These are phyloP conservation scores for Yarrowia porcina DNA, from an alignment of 805 yeast genomes.

Conservation along the genomic window DNA sequence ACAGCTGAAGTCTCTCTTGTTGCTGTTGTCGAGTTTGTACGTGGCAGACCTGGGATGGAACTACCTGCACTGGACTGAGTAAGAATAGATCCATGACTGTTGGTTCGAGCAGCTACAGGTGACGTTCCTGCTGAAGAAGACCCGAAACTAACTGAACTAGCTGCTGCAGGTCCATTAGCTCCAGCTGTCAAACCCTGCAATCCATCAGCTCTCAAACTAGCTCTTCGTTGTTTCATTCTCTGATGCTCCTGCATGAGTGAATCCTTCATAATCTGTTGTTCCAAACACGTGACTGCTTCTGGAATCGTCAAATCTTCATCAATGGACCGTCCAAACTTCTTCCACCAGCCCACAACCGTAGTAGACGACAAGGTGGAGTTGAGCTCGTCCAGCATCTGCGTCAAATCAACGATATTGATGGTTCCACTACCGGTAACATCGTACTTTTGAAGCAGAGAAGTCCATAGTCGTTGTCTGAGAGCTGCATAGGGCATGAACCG, in stretches of 20 bases:
- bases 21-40: background rate
- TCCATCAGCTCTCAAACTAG: background rate
- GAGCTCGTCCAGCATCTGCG: conserved; percentile 59
- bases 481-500: conserved; percentile 64
- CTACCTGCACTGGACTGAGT: background rate
- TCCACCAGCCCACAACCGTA: conserved; percentile 37
- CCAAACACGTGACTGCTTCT: conserved; percentile 54
- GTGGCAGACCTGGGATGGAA: background rate
- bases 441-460: conserved; percentile 54
- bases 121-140: background rate
- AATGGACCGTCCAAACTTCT: conserved; percentile 34
- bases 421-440: conserved; percentile 44
- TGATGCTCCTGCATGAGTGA: conserved; percentile 26
- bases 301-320: conserved; percentile 50
- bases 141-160: background rate
- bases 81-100: background rate
- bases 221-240: background rate
- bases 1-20: background rate
- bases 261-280: conserved; percentile 38
- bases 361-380: conserved; percentile 48
- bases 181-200: background rate
- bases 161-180: background rate
- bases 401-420: conserved; percentile 58
- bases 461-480: conserved; percentile 69
- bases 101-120: conserved; percentile 1